A percentile compares a stretch with the other conserved stretches of the same genome.
These are phyloP conservation scores for Linderniella brevidens DNA, from an alignment of 257 asterid genomes.

Conservation along the genomic window DNA sequence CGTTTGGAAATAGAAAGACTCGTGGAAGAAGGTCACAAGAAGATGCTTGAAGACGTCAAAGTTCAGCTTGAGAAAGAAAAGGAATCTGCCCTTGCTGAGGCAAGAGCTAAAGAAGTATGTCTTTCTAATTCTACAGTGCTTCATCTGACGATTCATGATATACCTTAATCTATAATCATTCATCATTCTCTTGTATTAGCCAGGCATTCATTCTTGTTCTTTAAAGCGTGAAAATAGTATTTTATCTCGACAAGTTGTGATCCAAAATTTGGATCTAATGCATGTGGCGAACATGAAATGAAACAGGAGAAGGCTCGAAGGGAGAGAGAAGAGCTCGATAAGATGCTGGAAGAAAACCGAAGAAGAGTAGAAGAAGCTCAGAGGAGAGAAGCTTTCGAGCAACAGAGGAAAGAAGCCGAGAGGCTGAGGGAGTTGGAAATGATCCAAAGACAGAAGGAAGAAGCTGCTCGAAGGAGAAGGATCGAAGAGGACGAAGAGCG, in stretches of 20 bases:
- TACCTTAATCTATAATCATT: not conserved
- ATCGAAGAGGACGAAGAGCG: constrained; percentile 58
- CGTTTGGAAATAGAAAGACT: constrained; percentile 47
- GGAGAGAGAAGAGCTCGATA: constrained; percentile 90
- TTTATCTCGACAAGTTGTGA: not conserved
- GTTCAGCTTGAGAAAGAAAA: constrained; percentile 66
- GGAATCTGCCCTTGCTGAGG: constrained; percentile 71
- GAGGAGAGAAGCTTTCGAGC: constrained; percentile 68
- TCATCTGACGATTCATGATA: not conserved
- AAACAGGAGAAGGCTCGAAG: constrained; percentile 74
- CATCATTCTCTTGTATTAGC: not conserved
- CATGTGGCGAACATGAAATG: not conserved
- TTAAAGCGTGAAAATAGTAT: no score
- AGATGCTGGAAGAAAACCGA: constrained; percentile 83
- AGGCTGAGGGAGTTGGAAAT: constrained; percentile 63
- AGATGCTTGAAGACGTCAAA: constrained; percentile 56
- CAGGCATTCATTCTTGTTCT: no score
- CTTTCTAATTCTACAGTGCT: not conserved
- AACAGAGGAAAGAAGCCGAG: constrained; percentile 71
- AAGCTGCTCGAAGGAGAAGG: constrained; percentile 60
- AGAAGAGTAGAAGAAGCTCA: constrained; percentile 93
- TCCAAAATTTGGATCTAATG: not conserved
- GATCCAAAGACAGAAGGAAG: constrained; percentile 84
- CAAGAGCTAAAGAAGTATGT: constrained; percentile 80
- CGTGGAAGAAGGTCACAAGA: constrained; percentile 48